Evolutionary conservation across 768 basidiomycete genomes (phyloP), one percentile per base, ranked within the genome.

Genomic region (Sporobolomyces roseus): DNA sequence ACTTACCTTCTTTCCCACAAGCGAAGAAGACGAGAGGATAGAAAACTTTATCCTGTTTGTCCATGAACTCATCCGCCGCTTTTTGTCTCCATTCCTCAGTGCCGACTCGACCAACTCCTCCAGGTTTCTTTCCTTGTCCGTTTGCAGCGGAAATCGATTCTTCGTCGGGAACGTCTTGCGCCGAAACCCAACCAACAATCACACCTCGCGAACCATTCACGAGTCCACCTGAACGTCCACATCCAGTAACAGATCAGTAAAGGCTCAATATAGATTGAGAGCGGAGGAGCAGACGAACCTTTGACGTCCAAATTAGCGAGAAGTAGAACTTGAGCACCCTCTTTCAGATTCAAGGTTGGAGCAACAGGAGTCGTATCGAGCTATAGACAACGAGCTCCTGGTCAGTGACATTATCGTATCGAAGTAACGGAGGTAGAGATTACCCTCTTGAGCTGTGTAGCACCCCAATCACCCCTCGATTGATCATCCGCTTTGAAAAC

Each of bases 321-420:
- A 51, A 80, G 73, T 76, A 81, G 78, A 54, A 81, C 80, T 58
- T 81, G 80, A 21, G 79, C 78, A 59, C 78, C 75, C 23, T 74
- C 61, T 61, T 79, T 80, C 32, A 81, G 76, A 4, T 66, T 51
- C 30, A 81, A 70, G 0, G 38, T 52, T 25, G 66, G 49, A 0
- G 75, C 72, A 5, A 79, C 79, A 69, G 80, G 79, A 50, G 79
- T 77, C 63, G 78, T 78, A 19, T 67, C 49, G 35, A 72, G 71
- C 71, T 72, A 41, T n/a, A n/a, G 29, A 7, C 21, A 29, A 21
- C 10, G 49, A 12, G 49, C 8, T 10, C 25, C 49, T 9, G 27
- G 10, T 50, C 49, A 23, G 45, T 46, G 17, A 27, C 10, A 3
- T 27, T 27, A 8, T 29, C 9, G 17, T 7, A 8, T 50, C 25